phyloP scores from a whole-genome alignment of 2,329 filamentous ascomycete genomes.

The Pestalotiopsis fici region DNA sequence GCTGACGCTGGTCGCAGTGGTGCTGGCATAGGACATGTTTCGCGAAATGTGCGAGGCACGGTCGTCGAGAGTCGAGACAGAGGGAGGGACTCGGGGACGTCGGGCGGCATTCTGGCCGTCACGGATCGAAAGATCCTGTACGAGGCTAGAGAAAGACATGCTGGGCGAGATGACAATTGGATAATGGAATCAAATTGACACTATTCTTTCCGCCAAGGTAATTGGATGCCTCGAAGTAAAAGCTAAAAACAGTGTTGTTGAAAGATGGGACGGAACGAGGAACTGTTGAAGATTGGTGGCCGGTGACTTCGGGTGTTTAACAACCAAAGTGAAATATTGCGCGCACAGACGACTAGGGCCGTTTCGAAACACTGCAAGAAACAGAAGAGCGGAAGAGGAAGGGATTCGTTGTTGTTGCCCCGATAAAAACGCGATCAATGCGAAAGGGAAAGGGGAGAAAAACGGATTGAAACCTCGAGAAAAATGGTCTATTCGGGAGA shows the following conservation, averaged over 20 bases:
- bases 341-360: neutral
- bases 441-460: neutral
- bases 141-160: conserved; percentile 70
- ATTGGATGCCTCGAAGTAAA: neutral
- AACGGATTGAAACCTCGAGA: neutral
- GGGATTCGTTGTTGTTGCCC: neutral
- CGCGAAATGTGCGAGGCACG: conserved; percentile 61
- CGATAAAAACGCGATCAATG: neutral
- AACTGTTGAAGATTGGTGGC: neutral
- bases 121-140: conserved; percentile 64
- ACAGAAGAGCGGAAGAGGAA: neutral
- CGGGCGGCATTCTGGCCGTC: conserved; percentile 48
- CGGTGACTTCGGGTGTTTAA: neutral
- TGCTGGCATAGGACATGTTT: conserved; percentile 68
- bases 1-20: conserved; percentile 68
- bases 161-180: neutral
- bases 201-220: neutral
- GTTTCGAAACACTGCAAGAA: neutral
- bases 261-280: neutral
- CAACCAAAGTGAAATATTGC: neutral
- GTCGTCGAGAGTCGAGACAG: conserved; percentile 59
- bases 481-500: neutral
- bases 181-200: neutral
- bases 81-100: conserved; percentile 46
- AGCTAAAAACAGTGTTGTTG: neutral